phyloP scores from a whole-genome alignment of 352 stramenopile genomes.

The Globisporangium okanoganense region DNA sequence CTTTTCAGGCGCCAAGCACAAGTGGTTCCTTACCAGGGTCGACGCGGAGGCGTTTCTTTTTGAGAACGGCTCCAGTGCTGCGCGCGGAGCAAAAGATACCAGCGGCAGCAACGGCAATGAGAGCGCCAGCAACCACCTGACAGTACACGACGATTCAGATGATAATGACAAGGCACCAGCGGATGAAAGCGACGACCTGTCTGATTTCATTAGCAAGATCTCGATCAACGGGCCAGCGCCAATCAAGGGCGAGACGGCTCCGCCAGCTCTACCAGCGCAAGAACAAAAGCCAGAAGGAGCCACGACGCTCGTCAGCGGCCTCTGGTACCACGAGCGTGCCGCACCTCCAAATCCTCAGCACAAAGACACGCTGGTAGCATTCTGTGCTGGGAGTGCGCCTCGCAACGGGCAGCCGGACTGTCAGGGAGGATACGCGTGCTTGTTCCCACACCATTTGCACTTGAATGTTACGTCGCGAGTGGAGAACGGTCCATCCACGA shows the following conservation, averaged over 20 bases:
- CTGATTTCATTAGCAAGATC: neutral
- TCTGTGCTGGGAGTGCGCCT: slow-evolving; percentile 73
- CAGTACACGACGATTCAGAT: neutral
- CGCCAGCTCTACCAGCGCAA: neutral
- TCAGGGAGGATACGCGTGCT: slow-evolving; percentile 63
- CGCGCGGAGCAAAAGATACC: neutral
- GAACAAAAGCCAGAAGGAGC: neutral
- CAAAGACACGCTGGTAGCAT: slow-evolving; percentile 53
- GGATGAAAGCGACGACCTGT: neutral
- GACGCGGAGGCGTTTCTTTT: no score
- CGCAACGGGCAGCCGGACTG: slow-evolving; percentile 52
- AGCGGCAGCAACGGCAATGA: neutral
- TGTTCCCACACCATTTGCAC: slow-evolving; percentile 57
- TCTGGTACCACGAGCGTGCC: slow-evolving; percentile 2
- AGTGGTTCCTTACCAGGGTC: no score
- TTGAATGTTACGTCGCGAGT: slow-evolving; percentile 68
- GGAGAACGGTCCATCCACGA: slow-evolving; percentile 27
- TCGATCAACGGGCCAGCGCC: no score
- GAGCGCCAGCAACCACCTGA: neutral
- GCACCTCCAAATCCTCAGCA: slow-evolving; percentile 45
- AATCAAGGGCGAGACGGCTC: neutral
- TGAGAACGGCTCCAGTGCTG: no score
- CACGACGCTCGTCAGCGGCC: neutral
- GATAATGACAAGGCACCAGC: neutral
- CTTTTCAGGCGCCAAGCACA: no score